These are phyloP conservation scores for Cercospora brassicicola DNA, from an alignment of 2,329 filamentous ascomycete species.

Conservation along the genomic window DNA sequence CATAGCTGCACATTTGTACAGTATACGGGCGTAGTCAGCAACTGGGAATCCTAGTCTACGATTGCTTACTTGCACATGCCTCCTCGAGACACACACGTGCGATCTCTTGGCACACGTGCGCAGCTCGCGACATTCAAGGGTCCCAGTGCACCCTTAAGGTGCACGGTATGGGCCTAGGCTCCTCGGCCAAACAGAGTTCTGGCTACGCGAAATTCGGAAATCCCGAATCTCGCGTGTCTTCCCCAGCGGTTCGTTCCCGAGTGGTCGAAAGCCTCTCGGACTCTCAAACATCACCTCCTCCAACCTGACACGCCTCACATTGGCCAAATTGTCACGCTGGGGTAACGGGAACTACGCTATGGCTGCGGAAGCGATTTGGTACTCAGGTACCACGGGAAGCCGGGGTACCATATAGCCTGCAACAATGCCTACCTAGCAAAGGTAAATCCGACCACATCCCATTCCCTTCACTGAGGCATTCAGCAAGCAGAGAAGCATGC, in stretches of 20 bases:
- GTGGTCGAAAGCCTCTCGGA: neutral
- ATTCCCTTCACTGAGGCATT: neutral
- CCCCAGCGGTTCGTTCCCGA: neutral
- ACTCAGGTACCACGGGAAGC: neutral
- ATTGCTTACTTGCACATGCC: too few species aligned
- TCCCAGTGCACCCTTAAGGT: neutral
- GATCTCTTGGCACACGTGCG: neutral
- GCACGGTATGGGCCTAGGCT: neutral
- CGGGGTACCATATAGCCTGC: neutral
- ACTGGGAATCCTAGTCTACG: too few species aligned
- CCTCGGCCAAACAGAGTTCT: neutral
- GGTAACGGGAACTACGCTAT: neutral
- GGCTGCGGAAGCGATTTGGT: neutral
- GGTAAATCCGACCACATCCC: neutral
- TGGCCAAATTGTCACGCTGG: neutral
- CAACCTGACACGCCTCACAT: neutral
- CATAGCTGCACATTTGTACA: too few species aligned
- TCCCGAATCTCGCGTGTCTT: neutral
- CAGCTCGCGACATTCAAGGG: neutral
- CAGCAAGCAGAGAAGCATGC: neutral
- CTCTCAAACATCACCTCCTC: neutral
- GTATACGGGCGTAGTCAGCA: too few species aligned
- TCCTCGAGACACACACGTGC: too few species aligned
- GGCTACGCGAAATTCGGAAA: neutral
- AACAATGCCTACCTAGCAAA: neutral